Base-by-base conservation (phyloP, 768 basidiomycete genomes). In the Tricholomella constricta region DNA sequence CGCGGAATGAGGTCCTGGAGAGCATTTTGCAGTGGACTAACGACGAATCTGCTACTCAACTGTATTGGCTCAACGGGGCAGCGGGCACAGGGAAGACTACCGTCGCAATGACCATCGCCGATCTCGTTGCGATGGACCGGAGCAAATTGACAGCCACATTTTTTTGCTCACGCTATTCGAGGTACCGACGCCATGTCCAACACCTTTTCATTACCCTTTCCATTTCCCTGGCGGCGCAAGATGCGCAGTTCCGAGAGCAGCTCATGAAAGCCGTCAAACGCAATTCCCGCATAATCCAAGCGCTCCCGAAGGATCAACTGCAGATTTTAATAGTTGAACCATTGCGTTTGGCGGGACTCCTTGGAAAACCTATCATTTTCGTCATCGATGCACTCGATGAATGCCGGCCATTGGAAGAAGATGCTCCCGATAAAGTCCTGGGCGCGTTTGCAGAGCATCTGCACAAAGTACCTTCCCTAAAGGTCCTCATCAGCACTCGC, bases 331-430 rank as follows among this genome's bases (percentile, higher is more conserved):
- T 52, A 26, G 51, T 48, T 11, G 55, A 55, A 27, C 61, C 59
- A n/a, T 45, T 59, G 23, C 45, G 23, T 9, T 27, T 34, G 14
- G 48, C 54, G 2, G 52, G 43, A 19, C 48, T 54, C 20, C 29
- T 34, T 8, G 37, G 47, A 22, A 41, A 53, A 44, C 52, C 58
- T 2, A 51, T 59, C 14, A 19, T 63, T 15, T 49, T 65, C 9
- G 50, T 65, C 31, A 57, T 65, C 29, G 64, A 65, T 50, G 64
- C 58, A 1, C 47, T 65, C 5, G 61, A 64, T 40, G 62, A 64
- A 40, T 65, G 63, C 42, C 27, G 45, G n/a, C 52, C 52, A 17
- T 41, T 48, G 38, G 52, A 54, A 22, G 49, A 38, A 10, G 52
- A 51, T 17, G 54, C 52, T 6, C 49, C 59, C 1, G 44, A 36